A percentile compares a stretch with the other conserved stretches of the same genome.
These are phyloP conservation scores for Trichoderma simmonsii DNA, from an alignment of 2,329 filamentous ascomycete species.

Conservation along the genomic window DNA sequence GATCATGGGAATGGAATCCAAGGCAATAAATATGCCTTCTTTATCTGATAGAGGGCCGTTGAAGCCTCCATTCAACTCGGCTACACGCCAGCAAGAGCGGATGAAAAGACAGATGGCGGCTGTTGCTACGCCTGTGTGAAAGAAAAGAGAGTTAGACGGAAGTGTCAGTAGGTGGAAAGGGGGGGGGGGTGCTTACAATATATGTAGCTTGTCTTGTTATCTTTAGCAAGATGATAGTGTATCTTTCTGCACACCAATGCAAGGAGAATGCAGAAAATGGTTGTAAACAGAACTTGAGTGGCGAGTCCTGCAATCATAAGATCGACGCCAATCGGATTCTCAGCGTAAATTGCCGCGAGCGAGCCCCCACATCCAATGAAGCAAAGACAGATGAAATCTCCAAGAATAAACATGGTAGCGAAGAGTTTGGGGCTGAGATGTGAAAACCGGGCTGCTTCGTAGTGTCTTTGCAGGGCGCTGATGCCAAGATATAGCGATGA, in stretches of 20 bases:
- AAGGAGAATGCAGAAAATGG: not conserved
- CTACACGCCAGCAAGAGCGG: slow-evolving; percentile 2
- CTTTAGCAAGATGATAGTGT: not conserved
- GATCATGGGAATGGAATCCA: slow-evolving; percentile 3
- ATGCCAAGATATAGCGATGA: not conserved
- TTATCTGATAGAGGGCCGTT: not conserved
- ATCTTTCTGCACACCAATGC: not conserved
- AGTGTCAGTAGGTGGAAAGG: not conserved
- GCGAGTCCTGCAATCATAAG: slow-evolving; percentile 3
- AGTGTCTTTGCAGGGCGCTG: not conserved
- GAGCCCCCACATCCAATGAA: slow-evolving; percentile 6
- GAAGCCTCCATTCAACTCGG: not conserved
- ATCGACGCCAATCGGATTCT: not conserved
- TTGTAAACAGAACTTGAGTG: not conserved
- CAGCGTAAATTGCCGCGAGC: not conserved
- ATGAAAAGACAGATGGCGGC: slow-evolving; percentile 1
- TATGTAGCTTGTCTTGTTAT: not conserved
- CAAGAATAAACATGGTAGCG: not conserved
- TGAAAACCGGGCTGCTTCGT: not conserved
- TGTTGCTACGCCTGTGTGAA: not conserved
- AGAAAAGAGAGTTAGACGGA: not conserved
- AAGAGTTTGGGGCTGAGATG: not conserved
- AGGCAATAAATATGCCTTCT: not conserved
- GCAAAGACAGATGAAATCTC: not conserved
- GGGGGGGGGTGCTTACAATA: not conserved